Base-by-base conservation (phyloP, 768 basidiomycete genomes). In the Psilocybe azurescens region DNA sequence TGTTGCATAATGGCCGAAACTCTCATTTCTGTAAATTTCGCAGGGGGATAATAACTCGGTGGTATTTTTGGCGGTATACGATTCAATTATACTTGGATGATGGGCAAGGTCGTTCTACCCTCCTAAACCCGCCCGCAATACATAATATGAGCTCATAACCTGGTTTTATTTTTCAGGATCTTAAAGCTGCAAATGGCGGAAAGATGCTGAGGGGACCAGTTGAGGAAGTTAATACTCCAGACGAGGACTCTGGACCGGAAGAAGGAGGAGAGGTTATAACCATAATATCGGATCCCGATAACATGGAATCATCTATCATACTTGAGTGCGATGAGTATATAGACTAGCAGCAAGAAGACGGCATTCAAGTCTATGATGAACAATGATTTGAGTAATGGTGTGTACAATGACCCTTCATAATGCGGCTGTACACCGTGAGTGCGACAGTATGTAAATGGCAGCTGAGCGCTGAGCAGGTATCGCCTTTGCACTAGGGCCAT, bases 1-100 rank as follows among this genome's bases (percentile, higher is more conserved):
- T n/a, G 18, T 29, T 48, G 38, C 48, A 52, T 46, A 32, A 51
- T 20, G 5, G n/a, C 0, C 36, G 24, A 24, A 24, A n/a, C 10
- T 52, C 49, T 32, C 53, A 30, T 51, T 38, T 16, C 55, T 18
- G 10, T 30, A 11, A 9, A 6, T 50, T 18, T 16, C 28, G 3
- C 44, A 70, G 69, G 69, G 64, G 8, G 61, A 66, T 13, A 58
- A 64, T 33, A 33, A 60, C 36, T 58, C 57, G 14, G 65, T 70
- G 3, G 67, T 68, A 13, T 70, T 68, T 53, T 70, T 28, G 69
- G 67, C 28, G 69, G 69, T 1, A 54, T 70, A 30, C 65, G 61
- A 30, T 68, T 70, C 30, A 63, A 64, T 47, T 70, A 66, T 39
- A 63, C 59, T 16, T 63, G 62, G 60, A 32, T 52, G 29, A 49